A percentile compares a stretch with the other conserved stretches of the same genome.
These are phyloP conservation scores for Sporisorium graminicola DNA, from an alignment of 1,284 basidiomycete species.

Conservation along the genomic window DNA sequence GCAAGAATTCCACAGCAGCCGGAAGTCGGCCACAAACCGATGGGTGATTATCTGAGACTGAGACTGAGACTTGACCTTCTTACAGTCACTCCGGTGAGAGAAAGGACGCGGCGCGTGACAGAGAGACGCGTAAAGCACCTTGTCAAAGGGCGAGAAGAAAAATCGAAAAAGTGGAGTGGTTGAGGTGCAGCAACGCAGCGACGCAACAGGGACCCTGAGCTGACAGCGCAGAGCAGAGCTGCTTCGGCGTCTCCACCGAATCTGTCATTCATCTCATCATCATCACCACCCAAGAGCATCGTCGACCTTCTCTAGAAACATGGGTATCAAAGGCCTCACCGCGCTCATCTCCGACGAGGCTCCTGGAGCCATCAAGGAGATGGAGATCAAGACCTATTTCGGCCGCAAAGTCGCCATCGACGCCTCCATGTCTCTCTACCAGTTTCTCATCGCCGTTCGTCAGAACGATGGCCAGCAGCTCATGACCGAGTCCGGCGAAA, in stretches of 20 bases:
- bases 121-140: constrained; percentile 16
- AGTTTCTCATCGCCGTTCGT: constrained; percentile 97
- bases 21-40: neutral
- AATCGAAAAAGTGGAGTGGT: constrained; percentile 12
- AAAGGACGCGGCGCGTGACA: constrained; percentile 14
- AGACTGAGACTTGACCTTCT: neutral
- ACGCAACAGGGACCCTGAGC: neutral
- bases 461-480: constrained; percentile 96
- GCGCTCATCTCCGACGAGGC: constrained; percentile 87
- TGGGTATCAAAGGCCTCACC: constrained; percentile 78
- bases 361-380: constrained; percentile 86
- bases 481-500: constrained; percentile 95
- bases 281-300: neutral
- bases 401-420: constrained; percentile 99
- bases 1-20: neutral
- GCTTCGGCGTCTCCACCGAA: neutral
- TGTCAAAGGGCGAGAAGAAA: neutral
- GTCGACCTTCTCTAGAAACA: neutral
- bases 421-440: constrained; percentile 75
- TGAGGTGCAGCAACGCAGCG: neutral
- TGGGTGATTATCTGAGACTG: neutral
- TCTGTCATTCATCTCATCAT: constrained; percentile 1
- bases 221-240: neutral
- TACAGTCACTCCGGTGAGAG: neutral
- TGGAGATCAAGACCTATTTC: constrained; percentile 87